A percentile compares a stretch with the other conserved stretches of the same genome.
phyloP scores from a whole-genome alignment of 2,329 filamentous ascomycete species.

The Microdochium trichocladiopsis region DNA sequence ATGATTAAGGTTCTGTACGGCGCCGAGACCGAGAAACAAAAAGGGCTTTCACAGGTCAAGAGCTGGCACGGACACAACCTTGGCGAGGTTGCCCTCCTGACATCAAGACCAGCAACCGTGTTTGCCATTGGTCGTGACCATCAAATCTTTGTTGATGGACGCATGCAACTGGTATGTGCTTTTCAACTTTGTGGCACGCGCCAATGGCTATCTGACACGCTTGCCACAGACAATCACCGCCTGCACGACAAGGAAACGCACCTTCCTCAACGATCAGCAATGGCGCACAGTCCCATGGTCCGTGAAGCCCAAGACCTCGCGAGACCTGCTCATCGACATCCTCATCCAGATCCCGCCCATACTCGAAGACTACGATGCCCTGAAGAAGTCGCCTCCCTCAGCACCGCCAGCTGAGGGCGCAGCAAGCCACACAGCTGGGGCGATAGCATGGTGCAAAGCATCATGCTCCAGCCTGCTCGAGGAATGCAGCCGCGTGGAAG shows the following conservation, averaged over 20 bases:
- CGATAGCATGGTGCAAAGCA: background rate
- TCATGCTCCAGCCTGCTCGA: background rate
- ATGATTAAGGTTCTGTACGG: background rate
- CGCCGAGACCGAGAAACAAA: slow-evolving; percentile 4
- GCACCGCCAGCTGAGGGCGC: background rate
- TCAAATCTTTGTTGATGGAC: background rate
- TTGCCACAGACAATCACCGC: background rate
- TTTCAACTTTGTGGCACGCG: background rate
- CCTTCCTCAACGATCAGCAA: background rate
- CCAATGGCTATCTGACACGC: background rate
- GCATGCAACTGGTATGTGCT: background rate
- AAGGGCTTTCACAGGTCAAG: slow-evolving; percentile 6
- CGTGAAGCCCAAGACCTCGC: background rate
- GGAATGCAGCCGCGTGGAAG: slow-evolving; percentile 8
- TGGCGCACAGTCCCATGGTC: background rate
- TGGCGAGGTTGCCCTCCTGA: slow-evolving; percentile 8
- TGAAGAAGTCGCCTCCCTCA: background rate
- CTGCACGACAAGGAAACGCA: background rate
- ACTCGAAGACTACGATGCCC: background rate
- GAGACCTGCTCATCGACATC: background rate
- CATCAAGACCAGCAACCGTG: background rate
- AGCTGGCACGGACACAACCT: slow-evolving; percentile 10
- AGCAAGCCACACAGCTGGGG: background rate
- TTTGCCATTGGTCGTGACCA: background rate
- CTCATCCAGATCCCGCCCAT: background rate